Evolutionary conservation across 2,329 filamentous ascomycete genomes (phyloP), one percentile per base, ranked within the genome.

Genomic region (Didymella keratinophila): DNA sequence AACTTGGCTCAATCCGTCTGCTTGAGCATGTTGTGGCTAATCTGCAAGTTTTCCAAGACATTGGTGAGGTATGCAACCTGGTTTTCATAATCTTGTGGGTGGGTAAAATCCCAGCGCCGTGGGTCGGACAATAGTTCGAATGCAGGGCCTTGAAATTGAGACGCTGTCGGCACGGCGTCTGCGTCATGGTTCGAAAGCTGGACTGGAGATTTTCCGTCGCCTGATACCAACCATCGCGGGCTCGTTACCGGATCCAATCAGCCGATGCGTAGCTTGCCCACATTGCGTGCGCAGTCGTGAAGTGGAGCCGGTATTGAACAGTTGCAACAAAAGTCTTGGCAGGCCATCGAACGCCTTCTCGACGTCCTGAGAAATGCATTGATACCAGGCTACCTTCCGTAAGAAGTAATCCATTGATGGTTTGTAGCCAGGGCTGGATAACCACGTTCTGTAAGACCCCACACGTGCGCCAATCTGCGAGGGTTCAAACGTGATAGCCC

Each of bases 81-180:
- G 30, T 16, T 41, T 14, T 37, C 21, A 32, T 20, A 41, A 50
- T 50, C 10, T 49, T 25, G 27, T 41, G 16, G 46, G 34, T 46
- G 47, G 46, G 34, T 50, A 42, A 16, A 27, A 34, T 55, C 37
- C 56, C 57, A 53, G 52, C 42, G 34, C 51, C 57, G 36, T 55
- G 57, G 57, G 52, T 60, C 56, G 57, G 57, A 55, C 51, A 52
- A 56, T 60, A 56, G 27, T 52, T 52, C 9, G 36, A 52, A 49
- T 44, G 57, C 57, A 60, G 52, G 56, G 51, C 56, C 42, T 47
- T 20, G 28, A 18, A 47, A 27, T n/a, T 20, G 27, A 47, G 47
- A 50, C 27, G 41, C 34, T 36, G 51, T 51, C 37, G 42, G 28
- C 21, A 52, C 21, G 11, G 39, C 11, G n/a, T 32, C 21, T 52